phyloP scores from a whole-genome alignment of 257 asterid genomes.

The Solanum arcanum region DNA sequence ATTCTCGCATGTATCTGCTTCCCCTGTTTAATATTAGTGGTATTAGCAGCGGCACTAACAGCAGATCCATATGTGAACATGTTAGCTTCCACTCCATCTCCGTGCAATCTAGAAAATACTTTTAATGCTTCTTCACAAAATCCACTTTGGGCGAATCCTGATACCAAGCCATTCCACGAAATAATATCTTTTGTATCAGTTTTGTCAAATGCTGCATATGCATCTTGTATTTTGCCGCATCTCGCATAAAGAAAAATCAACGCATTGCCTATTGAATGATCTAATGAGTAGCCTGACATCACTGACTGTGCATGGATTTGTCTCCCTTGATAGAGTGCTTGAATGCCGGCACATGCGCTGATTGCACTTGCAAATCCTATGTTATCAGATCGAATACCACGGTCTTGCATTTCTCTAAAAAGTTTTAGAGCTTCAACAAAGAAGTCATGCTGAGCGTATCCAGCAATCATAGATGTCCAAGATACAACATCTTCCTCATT shows the following conservation, averaged over 20 bases:
- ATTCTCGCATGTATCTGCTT: conserved; percentile 58
- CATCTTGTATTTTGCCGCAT: conserved; percentile 59
- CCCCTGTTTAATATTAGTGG: conserved; percentile 53
- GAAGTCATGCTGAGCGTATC: conserved; percentile 55
- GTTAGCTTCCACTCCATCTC: conserved; percentile 49
- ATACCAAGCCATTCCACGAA: conserved; percentile 77
- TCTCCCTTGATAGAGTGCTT: conserved; percentile 58
- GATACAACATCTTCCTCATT: conserved; percentile 67
- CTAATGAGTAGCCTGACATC: conserved; percentile 49
- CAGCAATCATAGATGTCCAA: conserved; percentile 86
- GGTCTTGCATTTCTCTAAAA: conserved; percentile 61
- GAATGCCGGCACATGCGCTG: conserved; percentile 82
- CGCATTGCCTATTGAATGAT: conserved; percentile 71
- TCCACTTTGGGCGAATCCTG: conserved; percentile 86
- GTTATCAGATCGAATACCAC: conserved; percentile 51
- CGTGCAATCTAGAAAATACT: conserved; percentile 53
- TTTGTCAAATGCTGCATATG: conserved; percentile 44
- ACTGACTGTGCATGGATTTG: conserved; percentile 72
- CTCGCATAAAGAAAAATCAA: conserved; percentile 70
- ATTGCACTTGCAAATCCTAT: conserved; percentile 77
- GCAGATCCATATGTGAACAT: conserved; percentile 79
- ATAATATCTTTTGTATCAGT: conserved; percentile 38
- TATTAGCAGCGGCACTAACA: conserved; percentile 78
- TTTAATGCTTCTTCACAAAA: conserved; percentile 59
- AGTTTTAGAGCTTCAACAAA: conserved; percentile 55